Conservation (phyloP, 257 asterid genomes). For the Echium plantagineum region DNA sequence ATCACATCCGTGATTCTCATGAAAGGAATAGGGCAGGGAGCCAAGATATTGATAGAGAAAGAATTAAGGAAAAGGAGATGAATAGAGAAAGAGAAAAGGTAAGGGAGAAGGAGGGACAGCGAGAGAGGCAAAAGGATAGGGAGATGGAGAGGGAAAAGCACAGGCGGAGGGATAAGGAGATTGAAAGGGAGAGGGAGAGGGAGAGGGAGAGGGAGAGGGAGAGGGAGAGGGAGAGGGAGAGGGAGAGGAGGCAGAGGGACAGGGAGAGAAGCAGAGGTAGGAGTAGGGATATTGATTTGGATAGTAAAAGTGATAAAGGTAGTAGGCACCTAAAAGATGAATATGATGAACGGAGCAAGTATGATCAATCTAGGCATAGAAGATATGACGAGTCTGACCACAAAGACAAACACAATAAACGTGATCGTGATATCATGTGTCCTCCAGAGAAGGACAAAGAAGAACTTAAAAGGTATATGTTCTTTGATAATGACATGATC, state of each 20-base stretch:
- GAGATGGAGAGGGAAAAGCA: slow-evolving; percentile 25
- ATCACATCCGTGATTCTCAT: slow-evolving; percentile 32
- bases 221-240: slow-evolving; percentile 21
- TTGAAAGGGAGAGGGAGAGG: slow-evolving; percentile 22
- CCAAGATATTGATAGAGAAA: slow-evolving; percentile 25
- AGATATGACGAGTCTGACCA: slow-evolving; percentile 36
- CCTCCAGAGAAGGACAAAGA: slow-evolving; percentile 20
- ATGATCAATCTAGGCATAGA: slow-evolving; percentile 36
- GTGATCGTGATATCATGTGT: slow-evolving; percentile 19
- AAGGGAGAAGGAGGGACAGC: slow-evolving; percentile 18
- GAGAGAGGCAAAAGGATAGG: slow-evolving; percentile 23
- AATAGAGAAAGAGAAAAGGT: slow-evolving; percentile 19
- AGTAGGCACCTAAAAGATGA: slow-evolving; percentile 38
- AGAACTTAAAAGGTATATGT: slow-evolving; percentile 40
- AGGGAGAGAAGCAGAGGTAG: slow-evolving; percentile 33
- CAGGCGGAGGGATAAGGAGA: slow-evolving; percentile 13
- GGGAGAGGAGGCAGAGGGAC: slow-evolving; percentile 22
- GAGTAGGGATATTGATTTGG: slow-evolving; percentile 27
- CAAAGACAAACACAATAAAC: slow-evolving; percentile 32
- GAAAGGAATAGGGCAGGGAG: slow-evolving; percentile 47
- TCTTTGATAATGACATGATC: slow-evolving; percentile 6
- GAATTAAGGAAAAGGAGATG: slow-evolving; percentile 23
- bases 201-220: slow-evolving; percentile 21
- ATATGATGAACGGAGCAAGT: slow-evolving; percentile 31
- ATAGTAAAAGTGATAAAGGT: slow-evolving; percentile 29